These are phyloP conservation scores for Haplosporangium gracile DNA, from an alignment of 192 early-diverging fungal genomes.

Conservation along the genomic window DNA sequence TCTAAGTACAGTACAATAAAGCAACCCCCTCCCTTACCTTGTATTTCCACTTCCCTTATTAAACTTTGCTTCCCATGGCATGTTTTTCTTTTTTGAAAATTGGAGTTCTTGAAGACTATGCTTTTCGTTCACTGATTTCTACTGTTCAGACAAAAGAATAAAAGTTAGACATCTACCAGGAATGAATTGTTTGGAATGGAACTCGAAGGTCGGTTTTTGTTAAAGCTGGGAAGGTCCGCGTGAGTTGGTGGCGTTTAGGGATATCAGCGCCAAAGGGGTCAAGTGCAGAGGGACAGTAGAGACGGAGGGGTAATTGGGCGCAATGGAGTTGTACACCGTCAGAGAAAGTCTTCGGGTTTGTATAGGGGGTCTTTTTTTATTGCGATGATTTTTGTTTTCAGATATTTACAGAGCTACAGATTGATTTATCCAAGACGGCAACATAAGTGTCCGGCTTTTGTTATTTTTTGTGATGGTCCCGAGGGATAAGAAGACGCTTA, in stretches of 20 bases:
- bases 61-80: not conserved
- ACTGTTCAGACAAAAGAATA: not conserved
- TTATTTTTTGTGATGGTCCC: not conserved
- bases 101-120: not conserved
- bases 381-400: not conserved
- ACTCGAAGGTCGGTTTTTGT: too few species aligned
- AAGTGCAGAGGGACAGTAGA: too few species aligned
- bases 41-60: not conserved
- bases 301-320: not conserved
- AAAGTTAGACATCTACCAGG: too few species aligned
- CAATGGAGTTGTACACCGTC: not conserved
- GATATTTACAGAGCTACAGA: not conserved
- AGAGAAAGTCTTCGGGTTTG: not conserved
- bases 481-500: too few species aligned
- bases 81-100: not conserved
- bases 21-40: not conserved
- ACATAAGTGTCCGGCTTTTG: not conserved
- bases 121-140: conserved; percentile 23
- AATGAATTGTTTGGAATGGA: too few species aligned
- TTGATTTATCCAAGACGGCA: not conserved
- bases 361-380: not conserved
- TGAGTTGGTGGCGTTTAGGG: too few species aligned
- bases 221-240: too few species aligned
- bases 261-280: too few species aligned
- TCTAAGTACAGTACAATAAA: conserved; percentile 23